Conservation (phyloP, 2,329 filamentous ascomycete species). For the Scopulariopsis brevicaulis region DNA sequence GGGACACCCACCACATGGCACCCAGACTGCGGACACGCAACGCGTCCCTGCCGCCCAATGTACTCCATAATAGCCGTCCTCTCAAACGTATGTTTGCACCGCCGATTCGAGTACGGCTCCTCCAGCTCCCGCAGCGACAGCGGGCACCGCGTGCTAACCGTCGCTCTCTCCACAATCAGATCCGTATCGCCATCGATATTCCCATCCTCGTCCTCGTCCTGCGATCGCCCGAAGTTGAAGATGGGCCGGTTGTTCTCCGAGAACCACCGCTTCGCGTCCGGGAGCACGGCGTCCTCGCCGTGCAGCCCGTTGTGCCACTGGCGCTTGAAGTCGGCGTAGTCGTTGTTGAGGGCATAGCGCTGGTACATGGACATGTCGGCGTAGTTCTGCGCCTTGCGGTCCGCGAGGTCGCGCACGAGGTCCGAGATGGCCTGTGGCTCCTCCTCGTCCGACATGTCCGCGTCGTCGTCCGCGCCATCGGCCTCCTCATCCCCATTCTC, state of each 20-base stretch:
- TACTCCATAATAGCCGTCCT: slow-evolving; percentile 48
- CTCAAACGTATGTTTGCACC: slow-evolving; percentile 66
- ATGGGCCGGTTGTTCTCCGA: slow-evolving; percentile 30
- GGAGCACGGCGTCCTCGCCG: slow-evolving; percentile 35
- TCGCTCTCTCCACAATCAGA: slow-evolving; percentile 52
- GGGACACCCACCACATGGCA: slow-evolving; percentile 1
- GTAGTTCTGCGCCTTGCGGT: slow-evolving; percentile 29
- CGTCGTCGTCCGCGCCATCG: slow-evolving; percentile 11
- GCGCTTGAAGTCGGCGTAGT: slow-evolving; percentile 48
- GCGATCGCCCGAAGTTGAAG: slow-evolving; percentile 7
- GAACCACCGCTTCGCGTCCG: slow-evolving; percentile 45
- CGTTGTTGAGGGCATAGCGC: slow-evolving; percentile 44
- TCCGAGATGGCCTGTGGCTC: slow-evolving; percentile 11
- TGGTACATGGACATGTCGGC: slow-evolving; percentile 25
- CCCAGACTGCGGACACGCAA: slow-evolving; percentile 53
- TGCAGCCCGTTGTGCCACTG: slow-evolving; percentile 42
- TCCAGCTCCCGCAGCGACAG: slow-evolving; percentile 53
- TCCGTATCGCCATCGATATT: slow-evolving; percentile 43
- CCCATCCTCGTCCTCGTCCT: slow-evolving; percentile 27
- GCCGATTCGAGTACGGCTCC: slow-evolving; percentile 53
- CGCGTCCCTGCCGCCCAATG: slow-evolving; percentile 27
- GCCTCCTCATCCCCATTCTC: slow-evolving; percentile 7
- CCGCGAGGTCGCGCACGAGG: slow-evolving; percentile 22
- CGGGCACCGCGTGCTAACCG: slow-evolving; percentile 57
- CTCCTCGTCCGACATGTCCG: slow-evolving; percentile 13